Base-by-base conservation (phyloP, 2,329 filamentous ascomycete genomes). In the Triangularia setosa region DNA sequence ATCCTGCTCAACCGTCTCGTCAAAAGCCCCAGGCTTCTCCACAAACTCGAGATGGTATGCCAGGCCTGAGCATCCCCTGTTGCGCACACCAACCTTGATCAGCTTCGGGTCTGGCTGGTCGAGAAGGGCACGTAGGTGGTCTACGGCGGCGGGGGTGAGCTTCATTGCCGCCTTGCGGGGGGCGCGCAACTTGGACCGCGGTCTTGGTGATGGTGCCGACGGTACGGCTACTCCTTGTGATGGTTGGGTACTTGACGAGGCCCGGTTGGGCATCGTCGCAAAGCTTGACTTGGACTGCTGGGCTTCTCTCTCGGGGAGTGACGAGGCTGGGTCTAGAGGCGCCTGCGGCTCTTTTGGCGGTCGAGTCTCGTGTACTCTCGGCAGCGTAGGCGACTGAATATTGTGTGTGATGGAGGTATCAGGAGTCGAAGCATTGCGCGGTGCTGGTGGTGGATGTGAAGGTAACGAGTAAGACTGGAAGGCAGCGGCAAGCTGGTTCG, bases 41-140 rank as follows among this genome's bases (percentile, higher is more conserved):
- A 98, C 94, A 72, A 94, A 99, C 78, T 98, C 93, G 27, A 99
- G 81, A 74, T 97, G 88, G 76, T 99, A 99, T 30, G 93, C 90
- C 69, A 98, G 80, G 16, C 95, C 95, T 60, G 93, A 97, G 78
- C 95, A 99, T 9, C 95, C 95, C 69, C 92, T 86, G 77, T 97
- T 97, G 77, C 90, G 92, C 67, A 98, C 95, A 12, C 95, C 93
- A 5, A 99, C 91, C 72, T 95, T 89, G 76, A 99, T 97, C 69
- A 97, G 83, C 79, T 97, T 96, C 1, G 93, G 93, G 25, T 95
- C 88, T 0, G 95, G 95, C 72, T 93, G 89, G 66, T 93, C 87
- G 6, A 97, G 84, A 40, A 99, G 79, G 18, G 84, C 83, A 64
- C 87, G 87, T 33, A 99, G 82, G 72, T 96, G 93, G 56, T 88